A percentile compares a stretch with the other conserved stretches of the same genome.
These are phyloP conservation scores for Solanum infundibuliforme DNA, from an alignment of 257 asterid species.

Conservation along the genomic window DNA sequence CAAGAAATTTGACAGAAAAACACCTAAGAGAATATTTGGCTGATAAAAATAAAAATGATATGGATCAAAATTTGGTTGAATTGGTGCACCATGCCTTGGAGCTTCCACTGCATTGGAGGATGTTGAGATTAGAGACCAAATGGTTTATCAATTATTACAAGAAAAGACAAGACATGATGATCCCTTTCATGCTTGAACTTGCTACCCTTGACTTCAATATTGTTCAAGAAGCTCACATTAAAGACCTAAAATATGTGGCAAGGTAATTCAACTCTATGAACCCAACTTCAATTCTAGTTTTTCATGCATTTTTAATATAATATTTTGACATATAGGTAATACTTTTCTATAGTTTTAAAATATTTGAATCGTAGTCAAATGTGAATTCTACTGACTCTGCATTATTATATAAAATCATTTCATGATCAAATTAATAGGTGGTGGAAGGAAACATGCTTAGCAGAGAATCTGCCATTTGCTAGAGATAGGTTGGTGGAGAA, in stretches of 20 bases:
- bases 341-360: not conserved
- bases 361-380: not conserved
- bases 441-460: constrained; percentile 31
- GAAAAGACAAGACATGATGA: constrained; percentile 9
- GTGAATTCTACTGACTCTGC: not conserved
- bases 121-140: constrained; percentile 20
- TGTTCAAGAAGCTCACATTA: constrained; percentile 21
- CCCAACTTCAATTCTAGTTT: not conserved
- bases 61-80: constrained; percentile 1
- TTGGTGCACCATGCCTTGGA: constrained; percentile 21
- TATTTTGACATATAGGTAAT: not conserved
- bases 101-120: constrained; percentile 31
- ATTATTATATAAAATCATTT: not conserved
- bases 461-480: constrained; percentile 35
- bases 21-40: not conserved
- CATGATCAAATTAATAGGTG: constrained; percentile 19
- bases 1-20: constrained; percentile 16
- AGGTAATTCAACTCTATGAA: constrained; percentile 3
- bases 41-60: not conserved
- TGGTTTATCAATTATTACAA: constrained; percentile 24
- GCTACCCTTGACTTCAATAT: constrained; percentile 35
- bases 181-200: constrained; percentile 24
- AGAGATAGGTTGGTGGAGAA: constrained; percentile 45
- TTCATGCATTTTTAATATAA: not conserved
- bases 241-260: constrained; percentile 26